Percentiles rank a stretch among this genome's conserved stretches.
Conservation (phyloP, 805 yeast species). For the Zygosaccharomyces lentus region DNA sequence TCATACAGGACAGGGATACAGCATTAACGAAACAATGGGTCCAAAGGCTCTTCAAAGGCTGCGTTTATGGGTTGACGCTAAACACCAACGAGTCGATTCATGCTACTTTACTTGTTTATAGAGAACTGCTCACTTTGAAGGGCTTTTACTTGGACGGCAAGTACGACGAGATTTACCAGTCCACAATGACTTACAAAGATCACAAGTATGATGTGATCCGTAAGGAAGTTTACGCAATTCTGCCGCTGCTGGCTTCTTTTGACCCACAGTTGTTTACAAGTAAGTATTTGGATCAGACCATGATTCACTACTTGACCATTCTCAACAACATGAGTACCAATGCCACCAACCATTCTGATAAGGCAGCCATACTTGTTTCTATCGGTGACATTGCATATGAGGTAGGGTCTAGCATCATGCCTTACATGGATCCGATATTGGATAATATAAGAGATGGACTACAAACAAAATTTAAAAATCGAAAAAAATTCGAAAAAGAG, state of each 20-base stretch:
- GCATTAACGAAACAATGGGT: slow-evolving; percentile 73
- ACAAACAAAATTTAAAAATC: slow-evolving; percentile 43
- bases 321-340: slow-evolving; percentile 56
- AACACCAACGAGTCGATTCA: slow-evolving; percentile 69
- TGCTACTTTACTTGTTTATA: slow-evolving; percentile 76
- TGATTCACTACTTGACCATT: slow-evolving; percentile 72
- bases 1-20: slow-evolving; percentile 73
- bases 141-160: slow-evolving; percentile 69
- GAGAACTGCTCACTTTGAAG: slow-evolving; percentile 69
- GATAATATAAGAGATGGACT: slow-evolving; percentile 80
- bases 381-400: slow-evolving; percentile 77
- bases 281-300: slow-evolving; percentile 72
- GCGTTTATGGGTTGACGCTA: slow-evolving; percentile 53
- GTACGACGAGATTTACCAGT: slow-evolving; percentile 73
- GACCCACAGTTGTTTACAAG: slow-evolving; percentile 72
- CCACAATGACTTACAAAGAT: slow-evolving; percentile 68
- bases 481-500: slow-evolving; percentile 77
- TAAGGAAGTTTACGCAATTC: slow-evolving; percentile 75
- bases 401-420: slow-evolving; percentile 79
- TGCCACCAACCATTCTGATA: slow-evolving; percentile 43
- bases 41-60: slow-evolving; percentile 60
- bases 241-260: slow-evolving; percentile 79
- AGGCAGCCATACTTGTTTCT: slow-evolving; percentile 68
- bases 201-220: slow-evolving; percentile 72
- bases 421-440: slow-evolving; percentile 82